Conservation (phyloP, 345 rosid species). For the Noccaea bulbosa region DNA sequence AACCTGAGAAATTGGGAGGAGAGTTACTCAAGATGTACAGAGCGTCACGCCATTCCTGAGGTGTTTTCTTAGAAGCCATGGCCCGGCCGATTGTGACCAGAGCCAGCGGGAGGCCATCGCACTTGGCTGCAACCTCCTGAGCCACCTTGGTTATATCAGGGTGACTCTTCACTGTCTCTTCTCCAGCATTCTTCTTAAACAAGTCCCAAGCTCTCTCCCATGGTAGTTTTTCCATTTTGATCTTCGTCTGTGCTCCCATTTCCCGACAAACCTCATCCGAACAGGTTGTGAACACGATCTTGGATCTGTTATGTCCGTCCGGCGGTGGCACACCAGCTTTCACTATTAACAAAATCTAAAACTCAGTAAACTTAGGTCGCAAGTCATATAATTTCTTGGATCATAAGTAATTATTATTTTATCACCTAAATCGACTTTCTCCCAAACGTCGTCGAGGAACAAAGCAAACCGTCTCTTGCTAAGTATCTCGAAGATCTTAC, state of each 20-base stretch:
- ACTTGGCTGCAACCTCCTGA: constrained; percentile 41
- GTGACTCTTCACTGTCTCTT: constrained; percentile 40
- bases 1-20: constrained; percentile 48
- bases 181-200: constrained; percentile 45
- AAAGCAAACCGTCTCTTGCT: constrained; percentile 44
- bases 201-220: constrained; percentile 46
- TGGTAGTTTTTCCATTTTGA: constrained; percentile 41
- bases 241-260: constrained; percentile 45
- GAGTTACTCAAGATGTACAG: constrained; percentile 46
- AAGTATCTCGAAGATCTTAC: constrained; percentile 39
- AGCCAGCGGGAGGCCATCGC: constrained; percentile 46
- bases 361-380: neutral
- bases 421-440: constrained; percentile 42
- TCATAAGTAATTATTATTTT: neutral
- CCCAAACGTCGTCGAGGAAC: constrained; percentile 51
- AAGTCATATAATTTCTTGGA: constrained; percentile 7
- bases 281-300: constrained; percentile 46
- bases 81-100: constrained; percentile 47
- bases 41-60: constrained; percentile 47
- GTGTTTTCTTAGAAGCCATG: constrained; percentile 46
- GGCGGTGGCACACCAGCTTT: constrained; percentile 43
- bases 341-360: constrained; percentile 1
- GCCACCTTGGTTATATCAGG: constrained; percentile 46
- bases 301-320: constrained; percentile 40
- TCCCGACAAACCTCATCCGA: constrained; percentile 45